Evolutionary conservation across 768 basidiomycete species (phyloP).

Genomic region (Amanita inopinata): DNA sequence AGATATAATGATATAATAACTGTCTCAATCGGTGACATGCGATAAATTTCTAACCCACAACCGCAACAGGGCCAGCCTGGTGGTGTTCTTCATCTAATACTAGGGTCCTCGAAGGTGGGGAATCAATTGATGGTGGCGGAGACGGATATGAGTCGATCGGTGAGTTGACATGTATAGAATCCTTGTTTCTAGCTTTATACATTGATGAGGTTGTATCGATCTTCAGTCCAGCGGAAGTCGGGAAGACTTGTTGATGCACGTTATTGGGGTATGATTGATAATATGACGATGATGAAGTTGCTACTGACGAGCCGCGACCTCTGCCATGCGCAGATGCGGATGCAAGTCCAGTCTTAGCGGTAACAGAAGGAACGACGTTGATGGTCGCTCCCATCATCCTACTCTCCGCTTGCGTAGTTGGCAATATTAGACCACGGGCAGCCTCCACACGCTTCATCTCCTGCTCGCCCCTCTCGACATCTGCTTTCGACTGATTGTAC

Average conservation of each 20-base stretch:
- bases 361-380: conserved; percentile 15
- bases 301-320: conserved; percentile 24
- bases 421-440: conserved; percentile 56
- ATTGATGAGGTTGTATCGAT: conserved; percentile 2
- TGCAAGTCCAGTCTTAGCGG: conserved; percentile 25
- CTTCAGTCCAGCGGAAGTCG: conserved; percentile 6
- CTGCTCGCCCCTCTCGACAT: conserved; percentile 90
- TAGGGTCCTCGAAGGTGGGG: conserved; percentile 22
- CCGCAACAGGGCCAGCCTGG: background rate
- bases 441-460: conserved; percentile 74
- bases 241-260: conserved; percentile 9
- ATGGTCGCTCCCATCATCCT: conserved; percentile 34
- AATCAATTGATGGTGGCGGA: conserved; percentile 31
- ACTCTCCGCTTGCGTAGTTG: conserved; percentile 54
- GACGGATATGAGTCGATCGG: conserved; percentile 40
- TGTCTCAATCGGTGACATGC: background rate
- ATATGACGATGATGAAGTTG: conserved; percentile 13
- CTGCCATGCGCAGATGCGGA: conserved; percentile 27
- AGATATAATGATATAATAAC: conserved; percentile 4
- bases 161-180: conserved; percentile 15
- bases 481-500: conserved; percentile 91
- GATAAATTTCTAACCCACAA: background rate
- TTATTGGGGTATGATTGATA: conserved; percentile 14
- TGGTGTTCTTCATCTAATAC: conserved; percentile 8
- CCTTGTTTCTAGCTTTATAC: conserved; percentile 15